Conservation (phyloP, 306 rosid genomes). For the Pueraria montana region DNA sequence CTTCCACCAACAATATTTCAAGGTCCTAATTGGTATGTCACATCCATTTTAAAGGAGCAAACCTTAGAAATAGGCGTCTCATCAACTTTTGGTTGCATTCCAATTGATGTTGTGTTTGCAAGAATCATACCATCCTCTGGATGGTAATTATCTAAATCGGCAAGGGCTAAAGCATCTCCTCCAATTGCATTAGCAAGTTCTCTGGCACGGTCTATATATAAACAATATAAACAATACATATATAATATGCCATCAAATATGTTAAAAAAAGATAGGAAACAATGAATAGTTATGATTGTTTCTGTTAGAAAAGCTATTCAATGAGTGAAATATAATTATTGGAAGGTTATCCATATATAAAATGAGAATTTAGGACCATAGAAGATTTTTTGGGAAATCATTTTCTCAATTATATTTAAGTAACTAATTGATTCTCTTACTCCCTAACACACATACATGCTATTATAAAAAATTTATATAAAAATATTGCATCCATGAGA, state of each 20-base stretch:
- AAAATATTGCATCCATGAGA: slow-evolving; percentile 23
- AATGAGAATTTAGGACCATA: not conserved
- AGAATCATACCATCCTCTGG: slow-evolving; percentile 95
- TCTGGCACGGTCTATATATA: slow-evolving; percentile 77
- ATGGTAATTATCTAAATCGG: slow-evolving; percentile 75
- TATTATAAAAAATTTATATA: slow-evolving; percentile 14
- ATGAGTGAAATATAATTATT: slow-evolving; percentile 27
- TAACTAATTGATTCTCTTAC: too few species aligned
- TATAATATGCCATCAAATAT: slow-evolving; percentile 36
- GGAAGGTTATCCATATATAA: not conserved
- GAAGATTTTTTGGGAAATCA: not conserved
- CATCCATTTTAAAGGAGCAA: slow-evolving; percentile 40
- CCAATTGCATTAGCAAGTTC: slow-evolving; percentile 85
- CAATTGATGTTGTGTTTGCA: slow-evolving; percentile 92
- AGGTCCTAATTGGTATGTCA: slow-evolving; percentile 13
- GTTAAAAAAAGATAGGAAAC: slow-evolving; percentile 10
- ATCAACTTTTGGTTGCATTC: slow-evolving; percentile 92
- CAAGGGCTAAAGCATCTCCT: slow-evolving; percentile 81
- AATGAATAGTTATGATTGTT: slow-evolving; percentile 5
- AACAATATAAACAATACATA: slow-evolving; percentile 42
- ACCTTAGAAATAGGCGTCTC: slow-evolving; percentile 95
- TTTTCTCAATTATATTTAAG: not conserved
- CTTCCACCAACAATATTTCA: slow-evolving; percentile 20
- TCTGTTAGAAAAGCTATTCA: slow-evolving; percentile 38
- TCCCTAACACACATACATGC: not conserved